Evolutionary conservation across 1,284 basidiomycete species (phyloP).

Genomic region (Ceratobasidium sp.): DNA sequence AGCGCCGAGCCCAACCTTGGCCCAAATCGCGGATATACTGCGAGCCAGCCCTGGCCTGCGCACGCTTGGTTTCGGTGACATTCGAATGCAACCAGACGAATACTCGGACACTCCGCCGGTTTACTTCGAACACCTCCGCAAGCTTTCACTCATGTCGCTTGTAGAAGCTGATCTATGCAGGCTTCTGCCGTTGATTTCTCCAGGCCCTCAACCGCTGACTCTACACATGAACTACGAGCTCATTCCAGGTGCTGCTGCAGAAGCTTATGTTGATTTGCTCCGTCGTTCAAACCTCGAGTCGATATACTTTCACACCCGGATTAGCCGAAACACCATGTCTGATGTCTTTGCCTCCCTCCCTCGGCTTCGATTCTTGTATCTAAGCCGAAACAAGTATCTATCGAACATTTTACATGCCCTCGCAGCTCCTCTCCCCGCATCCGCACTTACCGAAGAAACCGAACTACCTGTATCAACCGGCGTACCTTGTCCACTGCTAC

Average conservation of each 20-base stretch:
- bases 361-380: neutral
- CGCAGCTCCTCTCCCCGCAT: neutral
- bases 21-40: neutral
- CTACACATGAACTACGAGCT: constrained; percentile 18
- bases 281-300: constrained; percentile 4
- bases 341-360: constrained; percentile 3
- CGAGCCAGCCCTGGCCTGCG: neutral
- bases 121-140: neutral
- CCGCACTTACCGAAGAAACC: neutral
- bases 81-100: neutral
- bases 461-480: neutral
- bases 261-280: constrained; percentile 5
- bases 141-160: constrained; percentile 13
- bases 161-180: neutral
- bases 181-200: neutral
- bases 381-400: constrained; percentile 2
- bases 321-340: constrained; percentile 1
- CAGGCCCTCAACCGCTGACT: neutral
- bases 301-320: constrained; percentile 10
- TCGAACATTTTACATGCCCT: neutral
- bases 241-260: neutral
- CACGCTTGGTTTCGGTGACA: neutral
- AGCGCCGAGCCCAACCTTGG: neutral
- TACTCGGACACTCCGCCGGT: neutral
- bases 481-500: neutral